Base-by-base conservation (phyloP, 2,329 filamentous ascomycete genomes). In the Neofusicoccum laricinum region DNA sequence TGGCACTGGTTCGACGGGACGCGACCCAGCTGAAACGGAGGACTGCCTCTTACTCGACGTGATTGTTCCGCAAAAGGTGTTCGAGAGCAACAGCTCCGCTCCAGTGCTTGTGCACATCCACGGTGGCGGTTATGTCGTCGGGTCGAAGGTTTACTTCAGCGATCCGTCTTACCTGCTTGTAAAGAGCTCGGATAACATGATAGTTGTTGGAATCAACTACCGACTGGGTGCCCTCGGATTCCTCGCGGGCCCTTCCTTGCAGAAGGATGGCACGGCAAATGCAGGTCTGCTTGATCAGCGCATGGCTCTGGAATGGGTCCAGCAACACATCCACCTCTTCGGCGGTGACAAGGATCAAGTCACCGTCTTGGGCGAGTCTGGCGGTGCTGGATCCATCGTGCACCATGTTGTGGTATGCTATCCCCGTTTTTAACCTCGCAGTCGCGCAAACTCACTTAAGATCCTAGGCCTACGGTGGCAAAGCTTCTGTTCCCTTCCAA, bases 191-290 rank as follows among this genome's bases (percentile, higher is more conserved):
- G 70, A 76, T 10, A 55, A 58, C n/a, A 71, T 84, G 8, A 77
- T 85, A 21, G 80, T 77, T 66, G 82, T 85, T 4, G 70, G 79
- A 2, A 51, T 82, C n/a, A 83, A 84, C 68, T 84, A 82, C 67
- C 73, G 80, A 14, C 72, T 83, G 0, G 81, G 81, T 17, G 75
- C 75, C 11, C 66, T 77, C 48, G 77, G 77, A 17, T 78, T 69
- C 65, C 66, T 67, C 38, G 67, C 71, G 8, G 77, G 77, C 1
- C 73, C 76, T 3, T 71, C 70, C 0, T 76, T 69, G 61, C 70
- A 75, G 46, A 70, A 76, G 55, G 76, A 74, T 21, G 76, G 75
- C 34, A 67, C 69, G 1, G 69, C 70, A 49, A 79, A 79, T 55
- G 61, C 73, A 14, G 76, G 70, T 0, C 65, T 79, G 12, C 69